Evolutionary conservation across 1,284 basidiomycete genomes (phyloP).

Genomic region (Thecaphora frezii): DNA sequence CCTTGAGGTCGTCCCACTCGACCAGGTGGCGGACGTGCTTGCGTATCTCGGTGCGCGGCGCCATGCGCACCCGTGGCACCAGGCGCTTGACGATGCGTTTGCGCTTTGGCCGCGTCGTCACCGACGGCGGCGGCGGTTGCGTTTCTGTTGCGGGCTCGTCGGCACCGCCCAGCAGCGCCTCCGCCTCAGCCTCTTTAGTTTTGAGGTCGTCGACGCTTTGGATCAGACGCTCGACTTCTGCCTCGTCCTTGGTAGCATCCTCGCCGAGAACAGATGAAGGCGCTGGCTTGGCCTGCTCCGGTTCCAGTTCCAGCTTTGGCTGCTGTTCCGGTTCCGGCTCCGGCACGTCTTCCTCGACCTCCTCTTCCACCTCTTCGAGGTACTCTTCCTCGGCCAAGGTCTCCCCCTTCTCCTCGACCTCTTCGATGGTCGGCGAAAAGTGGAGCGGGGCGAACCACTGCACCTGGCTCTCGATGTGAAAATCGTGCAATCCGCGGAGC

Average conservation of each 20-base stretch:
- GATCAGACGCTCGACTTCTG: background rate
- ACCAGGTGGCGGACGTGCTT: slow-evolving; percentile 19
- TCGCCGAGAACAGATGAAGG: too few relatives aligned
- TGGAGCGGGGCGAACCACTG: slow-evolving; percentile 87
- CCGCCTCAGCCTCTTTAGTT: background rate
- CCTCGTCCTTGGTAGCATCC: too few relatives aligned
- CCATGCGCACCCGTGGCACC: slow-evolving; percentile 9
- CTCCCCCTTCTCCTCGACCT: slow-evolving; percentile 14
- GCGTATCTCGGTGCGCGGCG: slow-evolving; percentile 3
- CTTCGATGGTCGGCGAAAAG: slow-evolving; percentile 69
- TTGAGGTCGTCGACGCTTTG: background rate
- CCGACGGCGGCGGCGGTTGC: too few relatives aligned
- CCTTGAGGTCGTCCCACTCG: slow-evolving; percentile 50
- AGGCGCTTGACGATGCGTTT: slow-evolving; percentile 1
- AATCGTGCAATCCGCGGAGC: slow-evolving; percentile 71
- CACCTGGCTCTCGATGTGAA: slow-evolving; percentile 89
- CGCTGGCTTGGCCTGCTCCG: too few relatives aligned
- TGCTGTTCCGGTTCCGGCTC: background rate
- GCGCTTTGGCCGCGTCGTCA: background rate
- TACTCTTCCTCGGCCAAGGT: slow-evolving; percentile 34
- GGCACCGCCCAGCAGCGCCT: background rate
- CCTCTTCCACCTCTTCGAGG: slow-evolving; percentile 10
- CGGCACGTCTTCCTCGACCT: slow-evolving; percentile 7
- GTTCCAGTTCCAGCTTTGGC: too few relatives aligned
- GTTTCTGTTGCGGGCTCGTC: too few relatives aligned